A percentile compares a stretch with the other conserved stretches of the same genome.
Evolutionary conservation across 768 basidiomycete species (phyloP).

Genomic region (Boletus huronensis): DNA sequence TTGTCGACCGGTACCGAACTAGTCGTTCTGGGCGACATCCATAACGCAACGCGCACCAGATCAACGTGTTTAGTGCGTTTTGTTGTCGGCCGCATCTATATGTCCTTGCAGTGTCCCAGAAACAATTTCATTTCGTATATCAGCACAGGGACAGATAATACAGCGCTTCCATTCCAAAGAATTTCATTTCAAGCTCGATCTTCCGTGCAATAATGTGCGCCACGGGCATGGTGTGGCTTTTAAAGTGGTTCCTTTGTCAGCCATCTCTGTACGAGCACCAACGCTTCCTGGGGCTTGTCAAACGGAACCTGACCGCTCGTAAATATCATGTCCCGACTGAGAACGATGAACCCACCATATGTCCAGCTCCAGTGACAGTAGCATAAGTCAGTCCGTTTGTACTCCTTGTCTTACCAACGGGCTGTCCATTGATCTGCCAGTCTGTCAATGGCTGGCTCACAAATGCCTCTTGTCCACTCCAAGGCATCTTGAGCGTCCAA

Average conservation of each 20-base stretch:
- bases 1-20: background rate
- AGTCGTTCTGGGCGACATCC: background rate
- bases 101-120: background rate
- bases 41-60: background rate
- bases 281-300: conserved; percentile 52
- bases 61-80: background rate
- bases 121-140: conserved; percentile 1
- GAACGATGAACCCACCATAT: conserved; percentile 46
- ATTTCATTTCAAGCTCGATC: background rate
- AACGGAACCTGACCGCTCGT: conserved; percentile 43
- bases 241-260: conserved; percentile 23
- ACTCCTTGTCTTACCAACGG: conserved; percentile 50
- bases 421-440: conserved; percentile 49
- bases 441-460: conserved; percentile 42
- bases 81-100: background rate
- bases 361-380: conserved; percentile 64
- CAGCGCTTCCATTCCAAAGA: background rate
- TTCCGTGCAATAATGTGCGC: background rate
- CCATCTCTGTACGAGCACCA: conserved; percentile 48
- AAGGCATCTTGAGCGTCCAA: conserved; percentile 68
- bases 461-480: conserved; percentile 58
- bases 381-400: conserved; percentile 58
- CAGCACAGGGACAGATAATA: background rate
- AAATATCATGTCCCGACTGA: background rate
- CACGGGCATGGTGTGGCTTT: background rate